These are phyloP conservation scores for Tricharina praecox DNA, from an alignment of 495 filamentous ascomycete species.

Conservation along the genomic window DNA sequence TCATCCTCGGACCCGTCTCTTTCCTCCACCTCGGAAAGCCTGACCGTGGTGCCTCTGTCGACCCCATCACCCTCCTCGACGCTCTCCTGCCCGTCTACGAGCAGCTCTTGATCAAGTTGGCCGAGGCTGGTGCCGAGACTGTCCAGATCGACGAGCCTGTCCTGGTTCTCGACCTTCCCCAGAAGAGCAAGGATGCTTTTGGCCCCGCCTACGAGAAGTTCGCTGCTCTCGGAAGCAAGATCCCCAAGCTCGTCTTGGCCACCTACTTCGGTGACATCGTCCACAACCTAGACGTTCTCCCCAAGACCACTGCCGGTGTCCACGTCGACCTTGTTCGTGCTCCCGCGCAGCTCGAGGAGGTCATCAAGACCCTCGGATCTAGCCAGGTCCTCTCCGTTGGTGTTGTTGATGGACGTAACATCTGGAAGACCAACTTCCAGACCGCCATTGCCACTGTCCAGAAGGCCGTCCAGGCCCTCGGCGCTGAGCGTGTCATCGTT, in stretches of 20 bases:
- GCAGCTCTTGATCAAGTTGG: constrained; percentile 76
- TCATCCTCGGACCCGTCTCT: constrained; percentile 86
- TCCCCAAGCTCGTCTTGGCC: constrained; percentile 67
- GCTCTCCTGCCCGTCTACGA: constrained; percentile 85
- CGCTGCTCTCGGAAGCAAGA: constrained; percentile 50
- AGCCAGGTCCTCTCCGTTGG: constrained; percentile 80
- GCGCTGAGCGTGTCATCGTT: constrained; percentile 89
- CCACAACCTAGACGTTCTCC: constrained; percentile 86
- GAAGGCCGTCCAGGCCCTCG: constrained; percentile 76
- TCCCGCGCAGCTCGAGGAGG: constrained; percentile 82
- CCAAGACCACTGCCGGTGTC: constrained; percentile 53
- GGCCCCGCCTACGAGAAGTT: constrained; percentile 91
- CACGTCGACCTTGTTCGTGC: constrained; percentile 94
- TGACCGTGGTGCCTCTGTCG: constrained; percentile 76
- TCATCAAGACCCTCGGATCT: constrained; percentile 57
- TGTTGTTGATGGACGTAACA: constrained; percentile 97
- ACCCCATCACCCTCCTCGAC: constrained; percentile 80
- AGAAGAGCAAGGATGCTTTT: constrained; percentile 87
- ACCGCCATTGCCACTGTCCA: constrained; percentile 75
- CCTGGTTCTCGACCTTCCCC: constrained; percentile 77
- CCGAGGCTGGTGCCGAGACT: constrained; percentile 81
- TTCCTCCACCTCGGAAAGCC: constrained; percentile 95
- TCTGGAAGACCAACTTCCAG: constrained; percentile 99
- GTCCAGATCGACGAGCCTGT: constrained; percentile 97
- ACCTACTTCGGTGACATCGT: constrained; percentile 99